phyloP scores from a whole-genome alignment of 78 protist species.

The Anaeramoeba flamelloides region DNA sequence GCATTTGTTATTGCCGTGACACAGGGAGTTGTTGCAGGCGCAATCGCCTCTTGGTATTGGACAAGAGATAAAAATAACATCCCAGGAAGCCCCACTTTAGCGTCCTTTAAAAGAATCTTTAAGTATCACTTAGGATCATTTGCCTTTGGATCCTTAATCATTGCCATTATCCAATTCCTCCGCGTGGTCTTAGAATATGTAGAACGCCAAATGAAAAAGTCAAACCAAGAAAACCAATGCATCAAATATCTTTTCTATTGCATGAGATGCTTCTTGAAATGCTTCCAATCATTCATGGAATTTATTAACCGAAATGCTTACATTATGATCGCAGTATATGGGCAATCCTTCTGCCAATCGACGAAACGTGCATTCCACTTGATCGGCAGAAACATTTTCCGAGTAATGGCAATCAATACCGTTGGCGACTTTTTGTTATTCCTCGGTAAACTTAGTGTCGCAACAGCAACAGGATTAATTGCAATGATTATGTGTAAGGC shows the following conservation, averaged over 20 bases:
- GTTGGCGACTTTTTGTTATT: constrained; percentile 20
- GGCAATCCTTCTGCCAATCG: constrained; percentile 32
- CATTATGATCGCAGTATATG: constrained; percentile 21
- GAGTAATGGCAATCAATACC: constrained; percentile 44
- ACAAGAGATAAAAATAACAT: constrained; percentile 15
- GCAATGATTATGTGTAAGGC: no score
- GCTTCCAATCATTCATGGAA: constrained; percentile 17
- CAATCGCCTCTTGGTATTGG: constrained; percentile 58
- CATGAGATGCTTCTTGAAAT: constrained; percentile 11
- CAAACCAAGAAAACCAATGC: neutral
- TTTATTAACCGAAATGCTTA: constrained; percentile 29
- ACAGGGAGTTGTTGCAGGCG: constrained; percentile 45
- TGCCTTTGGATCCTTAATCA: constrained; percentile 51
- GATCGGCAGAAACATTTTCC: constrained; percentile 38
- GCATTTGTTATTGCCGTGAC: constrained; percentile 43
- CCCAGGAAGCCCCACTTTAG: neutral
- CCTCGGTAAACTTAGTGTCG: constrained; percentile 23
- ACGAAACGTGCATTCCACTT: constrained; percentile 42
- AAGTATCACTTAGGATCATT: constrained; percentile 58
- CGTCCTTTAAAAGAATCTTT: constrained; percentile 21
- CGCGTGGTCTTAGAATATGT: constrained; percentile 33
- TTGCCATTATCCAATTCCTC: constrained; percentile 56
- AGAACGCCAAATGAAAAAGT: constrained; percentile 7
- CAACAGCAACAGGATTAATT: no score
- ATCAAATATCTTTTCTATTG: neutral